A percentile compares a stretch with the other conserved stretches of the same genome.
Conservation (phyloP, 805 yeast genomes). For the Hanseniaspora clermontiae region DNA sequence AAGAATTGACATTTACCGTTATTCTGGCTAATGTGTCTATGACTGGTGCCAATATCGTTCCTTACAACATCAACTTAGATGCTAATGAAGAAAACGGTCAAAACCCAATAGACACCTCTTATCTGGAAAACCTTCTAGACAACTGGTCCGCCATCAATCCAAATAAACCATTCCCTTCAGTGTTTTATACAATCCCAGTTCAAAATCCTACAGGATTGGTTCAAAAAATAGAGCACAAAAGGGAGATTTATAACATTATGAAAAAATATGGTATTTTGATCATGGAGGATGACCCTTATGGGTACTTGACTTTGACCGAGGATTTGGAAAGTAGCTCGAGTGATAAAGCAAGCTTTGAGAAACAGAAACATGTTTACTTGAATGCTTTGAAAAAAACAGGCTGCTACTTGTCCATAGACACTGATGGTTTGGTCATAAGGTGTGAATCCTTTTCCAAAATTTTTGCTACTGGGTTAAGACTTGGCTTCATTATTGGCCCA, state of each 20-base stretch:
- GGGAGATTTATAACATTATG: constrained; percentile 39
- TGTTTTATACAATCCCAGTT: constrained; percentile 53
- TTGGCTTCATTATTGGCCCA: constrained; percentile 48
- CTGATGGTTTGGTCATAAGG: constrained; percentile 46
- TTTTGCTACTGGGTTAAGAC: constrained; percentile 52
- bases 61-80: constrained; percentile 37
- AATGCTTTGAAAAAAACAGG: constrained; percentile 36
- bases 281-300: constrained; percentile 61
- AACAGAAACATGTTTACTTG: constrained; percentile 35
- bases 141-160: constrained; percentile 46
- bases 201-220: constrained; percentile 59
- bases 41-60: constrained; percentile 43
- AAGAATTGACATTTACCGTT: constrained; percentile 57
- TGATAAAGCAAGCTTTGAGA: constrained; percentile 21
- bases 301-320: constrained; percentile 40
- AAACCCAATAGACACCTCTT: constrained; percentile 34
- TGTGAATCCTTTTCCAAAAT: constrained; percentile 53
- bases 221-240: constrained; percentile 36
- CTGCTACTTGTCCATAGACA: constrained; percentile 42
- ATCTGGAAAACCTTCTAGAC: constrained; percentile 36
- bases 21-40: constrained; percentile 34
- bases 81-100: constrained; percentile 42
- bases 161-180: constrained; percentile 42
- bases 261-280: constrained; percentile 44
- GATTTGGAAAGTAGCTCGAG: constrained; percentile 21